These are phyloP conservation scores for Penicillium sp. DNA, from an alignment of 2,329 filamentous ascomycete species.

Conservation along the genomic window DNA sequence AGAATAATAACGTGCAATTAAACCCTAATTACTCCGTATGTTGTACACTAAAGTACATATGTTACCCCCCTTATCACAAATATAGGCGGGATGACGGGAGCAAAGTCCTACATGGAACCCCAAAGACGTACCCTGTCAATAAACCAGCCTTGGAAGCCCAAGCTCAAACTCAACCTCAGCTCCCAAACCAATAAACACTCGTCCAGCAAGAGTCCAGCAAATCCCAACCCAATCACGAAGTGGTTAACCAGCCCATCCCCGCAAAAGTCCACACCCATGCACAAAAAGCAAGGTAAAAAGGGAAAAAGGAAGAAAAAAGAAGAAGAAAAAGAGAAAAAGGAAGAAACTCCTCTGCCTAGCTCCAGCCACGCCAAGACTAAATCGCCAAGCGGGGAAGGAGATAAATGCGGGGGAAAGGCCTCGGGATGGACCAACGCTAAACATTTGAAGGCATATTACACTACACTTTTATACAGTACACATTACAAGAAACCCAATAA, in stretches of 20 bases:
- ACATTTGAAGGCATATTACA: not conserved
- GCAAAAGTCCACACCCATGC: not conserved
- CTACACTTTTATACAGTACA: not conserved
- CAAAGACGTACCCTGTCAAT: not conserved
- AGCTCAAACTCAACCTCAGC: slow-evolving; percentile 1
- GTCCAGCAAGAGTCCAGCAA: not conserved
- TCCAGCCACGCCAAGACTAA: not conserved
- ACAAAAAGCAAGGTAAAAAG: not conserved
- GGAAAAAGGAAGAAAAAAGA: too few relatives aligned
- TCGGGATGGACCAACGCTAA: too few relatives aligned
- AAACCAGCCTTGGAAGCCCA: not conserved
- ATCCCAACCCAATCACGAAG: not conserved
- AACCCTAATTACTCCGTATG: not conserved
- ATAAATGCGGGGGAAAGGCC: slow-evolving; percentile 1
- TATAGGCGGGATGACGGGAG: not conserved
- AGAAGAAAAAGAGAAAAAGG: not conserved
- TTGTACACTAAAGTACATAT: not conserved
- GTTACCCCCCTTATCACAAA: not conserved
- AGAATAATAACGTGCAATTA: not conserved
- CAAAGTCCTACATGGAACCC: not conserved
- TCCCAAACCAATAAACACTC: not conserved
- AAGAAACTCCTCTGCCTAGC: not conserved
- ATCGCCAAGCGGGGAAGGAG: not conserved
- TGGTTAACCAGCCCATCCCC: not conserved
- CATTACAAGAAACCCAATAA: not conserved